A percentile compares a stretch with the other conserved stretches of the same genome.
These are phyloP conservation scores for Bruguiera parviflora DNA, from an alignment of 345 rosid genomes.

Conservation along the genomic window DNA sequence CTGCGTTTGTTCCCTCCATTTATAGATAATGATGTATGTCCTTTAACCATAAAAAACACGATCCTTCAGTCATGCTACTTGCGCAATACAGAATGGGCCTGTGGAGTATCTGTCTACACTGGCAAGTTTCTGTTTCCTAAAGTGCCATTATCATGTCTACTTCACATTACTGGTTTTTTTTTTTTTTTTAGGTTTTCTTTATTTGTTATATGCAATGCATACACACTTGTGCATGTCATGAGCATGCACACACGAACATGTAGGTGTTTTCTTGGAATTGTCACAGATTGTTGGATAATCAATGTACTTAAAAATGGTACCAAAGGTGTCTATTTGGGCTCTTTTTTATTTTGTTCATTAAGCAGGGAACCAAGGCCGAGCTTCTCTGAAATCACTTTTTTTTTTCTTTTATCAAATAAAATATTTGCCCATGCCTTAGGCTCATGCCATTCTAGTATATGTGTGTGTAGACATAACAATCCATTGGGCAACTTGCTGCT, in stretches of 20 bases:
- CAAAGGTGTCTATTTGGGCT: not conserved
- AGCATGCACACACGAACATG: too few species aligned
- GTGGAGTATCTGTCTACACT: conserved; percentile 96
- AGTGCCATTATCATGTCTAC: conserved; percentile 8
- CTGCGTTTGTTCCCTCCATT: conserved; percentile 94
- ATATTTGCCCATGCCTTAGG: too few species aligned
- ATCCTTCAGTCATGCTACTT: conserved; percentile 96
- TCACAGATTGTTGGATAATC: not conserved
- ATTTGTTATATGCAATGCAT: not conserved
- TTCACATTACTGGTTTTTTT: conserved; percentile 7
- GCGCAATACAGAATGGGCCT: conserved; percentile 97
- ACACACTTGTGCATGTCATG: too few species aligned
- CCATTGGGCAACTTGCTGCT: not conserved
- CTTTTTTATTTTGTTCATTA: too few species aligned
- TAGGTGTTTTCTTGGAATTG: not conserved
- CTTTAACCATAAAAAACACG: conserved; percentile 88
- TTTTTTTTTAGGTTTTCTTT: not conserved
- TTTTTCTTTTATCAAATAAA: too few species aligned
- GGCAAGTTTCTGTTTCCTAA: conserved; percentile 45
- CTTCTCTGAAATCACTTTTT: too few species aligned
- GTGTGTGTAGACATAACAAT: too few species aligned
- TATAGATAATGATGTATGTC: conserved; percentile 89
- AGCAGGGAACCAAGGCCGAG: too few species aligned
- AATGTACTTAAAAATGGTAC: not conserved
- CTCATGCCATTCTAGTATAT: too few species aligned